Evolutionary conservation across 192 early-diverging fungal genomes (phyloP).

Genomic region (Phlyctochytrium planicorne): DNA sequence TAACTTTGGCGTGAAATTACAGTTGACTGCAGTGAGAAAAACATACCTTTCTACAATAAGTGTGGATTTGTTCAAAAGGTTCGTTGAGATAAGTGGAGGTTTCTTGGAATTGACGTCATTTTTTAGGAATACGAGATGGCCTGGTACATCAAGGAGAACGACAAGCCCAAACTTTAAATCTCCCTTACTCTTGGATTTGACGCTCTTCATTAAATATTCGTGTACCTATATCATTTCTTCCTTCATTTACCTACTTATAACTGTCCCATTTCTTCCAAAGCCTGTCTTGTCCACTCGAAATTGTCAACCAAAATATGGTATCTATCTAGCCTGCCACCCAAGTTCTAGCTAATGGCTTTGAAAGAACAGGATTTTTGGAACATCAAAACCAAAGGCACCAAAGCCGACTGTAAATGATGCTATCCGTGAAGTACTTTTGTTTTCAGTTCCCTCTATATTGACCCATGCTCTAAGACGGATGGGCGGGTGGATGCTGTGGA

Average conservation of each 20-base stretch:
- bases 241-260: too few relatives aligned
- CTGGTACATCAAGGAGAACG: constrained; percentile 50
- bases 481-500: constrained; percentile 80
- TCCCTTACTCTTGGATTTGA: constrained; percentile 1
- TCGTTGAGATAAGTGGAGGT: neutral
- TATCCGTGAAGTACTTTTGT: constrained; percentile 60
- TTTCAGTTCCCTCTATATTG: constrained; percentile 4
- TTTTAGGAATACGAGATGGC: constrained; percentile 51
- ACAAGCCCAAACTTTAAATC: constrained; percentile 23
- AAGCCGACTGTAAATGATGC: constrained; percentile 89
- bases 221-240: too few relatives aligned
- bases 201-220: too few relatives aligned
- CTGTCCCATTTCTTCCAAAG: too few relatives aligned
- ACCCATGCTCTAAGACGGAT: constrained; percentile 66
- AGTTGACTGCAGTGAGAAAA: constrained; percentile 65
- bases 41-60: constrained; percentile 91
- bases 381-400: constrained; percentile 74
- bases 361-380: constrained; percentile 90
- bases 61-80: constrained; percentile 79
- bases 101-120: too few relatives aligned
- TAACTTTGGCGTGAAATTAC: neutral
- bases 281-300: too few relatives aligned
- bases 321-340: too few relatives aligned
- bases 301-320: too few relatives aligned
- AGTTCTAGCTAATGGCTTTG: too few relatives aligned